Conservation (phyloP, 2,329 filamentous ascomycete species). For the Microdochium nivale region DNA sequence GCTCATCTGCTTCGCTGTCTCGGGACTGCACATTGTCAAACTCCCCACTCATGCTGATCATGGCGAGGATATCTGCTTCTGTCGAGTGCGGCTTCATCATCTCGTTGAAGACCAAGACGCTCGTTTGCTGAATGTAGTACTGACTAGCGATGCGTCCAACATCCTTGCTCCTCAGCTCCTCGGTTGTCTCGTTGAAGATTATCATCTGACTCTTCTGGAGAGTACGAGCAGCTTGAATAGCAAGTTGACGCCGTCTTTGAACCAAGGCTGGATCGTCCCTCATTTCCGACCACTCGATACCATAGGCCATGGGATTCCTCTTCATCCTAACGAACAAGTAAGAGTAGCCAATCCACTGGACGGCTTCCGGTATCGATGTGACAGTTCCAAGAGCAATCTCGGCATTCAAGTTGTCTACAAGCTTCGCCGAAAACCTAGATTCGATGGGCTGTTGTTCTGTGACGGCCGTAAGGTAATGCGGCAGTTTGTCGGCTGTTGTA, state of each 20-base stretch:
- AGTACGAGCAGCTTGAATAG: conserved; percentile 79
- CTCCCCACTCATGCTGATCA: conserved; percentile 96
- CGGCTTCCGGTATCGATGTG: conserved; percentile 85
- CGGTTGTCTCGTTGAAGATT: conserved; percentile 91
- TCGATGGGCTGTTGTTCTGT: conserved; percentile 97
- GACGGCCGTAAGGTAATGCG: conserved; percentile 85
- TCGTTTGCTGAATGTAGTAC: conserved; percentile 89
- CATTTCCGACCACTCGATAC: conserved; percentile 90
- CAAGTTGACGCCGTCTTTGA: conserved; percentile 73
- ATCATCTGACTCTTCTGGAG: conserved; percentile 97
- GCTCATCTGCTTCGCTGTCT: conserved; percentile 82
- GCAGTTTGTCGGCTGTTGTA: conserved; percentile 86
- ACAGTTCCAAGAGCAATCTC: conserved; percentile 92
- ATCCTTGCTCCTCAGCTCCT: conserved; percentile 89
- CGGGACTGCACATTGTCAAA: conserved; percentile 95
- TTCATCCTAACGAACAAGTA: conserved; percentile 97
- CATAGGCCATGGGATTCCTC: conserved; percentile 82
- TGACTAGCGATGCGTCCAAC: conserved; percentile 95
- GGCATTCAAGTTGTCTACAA: conserved; percentile 95
- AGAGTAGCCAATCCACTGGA: conserved; percentile 96
- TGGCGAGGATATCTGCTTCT: conserved; percentile 86
- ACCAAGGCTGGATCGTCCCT: conserved; percentile 82
- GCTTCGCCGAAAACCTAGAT: conserved; percentile 85
- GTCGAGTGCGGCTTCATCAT: conserved; percentile 83
- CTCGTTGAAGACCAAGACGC: conserved; percentile 90